phyloP scores from a whole-genome alignment of 164 flowering plant genomes.

The Kingdonia uniflora region DNA sequence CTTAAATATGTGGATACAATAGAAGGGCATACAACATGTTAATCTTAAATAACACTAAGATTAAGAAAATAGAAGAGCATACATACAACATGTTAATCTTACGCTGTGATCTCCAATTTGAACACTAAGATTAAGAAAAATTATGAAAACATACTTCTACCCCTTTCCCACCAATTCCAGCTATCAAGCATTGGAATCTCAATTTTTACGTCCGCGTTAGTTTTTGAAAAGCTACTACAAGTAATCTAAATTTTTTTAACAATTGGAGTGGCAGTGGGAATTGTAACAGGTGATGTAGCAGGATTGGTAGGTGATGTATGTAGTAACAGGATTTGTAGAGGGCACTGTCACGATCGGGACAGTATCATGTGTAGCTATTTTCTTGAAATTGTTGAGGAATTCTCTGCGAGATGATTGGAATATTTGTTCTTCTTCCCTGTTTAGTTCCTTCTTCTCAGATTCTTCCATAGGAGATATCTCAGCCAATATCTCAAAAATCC shows the following conservation, averaged over 20 bases:
- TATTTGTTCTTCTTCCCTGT: not conserved
- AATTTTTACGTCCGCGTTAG: too few species aligned
- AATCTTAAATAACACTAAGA: too few species aligned
- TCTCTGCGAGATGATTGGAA: not conserved
- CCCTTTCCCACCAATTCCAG: constrained; percentile 73
- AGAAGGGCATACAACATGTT: too few species aligned
- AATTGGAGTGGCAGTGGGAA: constrained; percentile 22
- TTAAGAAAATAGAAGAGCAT: too few species aligned
- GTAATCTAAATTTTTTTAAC: too few species aligned
- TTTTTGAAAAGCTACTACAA: too few species aligned
- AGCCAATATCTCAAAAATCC: not conserved
- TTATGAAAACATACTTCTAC: constrained; percentile 41
- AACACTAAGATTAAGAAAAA: constrained; percentile 22
- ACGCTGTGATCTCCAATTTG: constrained; percentile 4
- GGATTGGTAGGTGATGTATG: constrained; percentile 20
- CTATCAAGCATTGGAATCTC: constrained; percentile 74
- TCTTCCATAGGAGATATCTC: not conserved
- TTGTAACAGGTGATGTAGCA: constrained; percentile 22
- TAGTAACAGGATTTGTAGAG: constrained; percentile 25
- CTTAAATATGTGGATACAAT: too few species aligned
- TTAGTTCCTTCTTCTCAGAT: not conserved
- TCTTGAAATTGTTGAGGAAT: not conserved
- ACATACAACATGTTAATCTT: too few species aligned
- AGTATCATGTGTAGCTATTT: not conserved
- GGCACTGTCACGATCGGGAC: constrained; percentile 14